Evolutionary conservation across 306 rosid genomes (phyloP).

Genomic region (Fragaria vesca): DNA sequence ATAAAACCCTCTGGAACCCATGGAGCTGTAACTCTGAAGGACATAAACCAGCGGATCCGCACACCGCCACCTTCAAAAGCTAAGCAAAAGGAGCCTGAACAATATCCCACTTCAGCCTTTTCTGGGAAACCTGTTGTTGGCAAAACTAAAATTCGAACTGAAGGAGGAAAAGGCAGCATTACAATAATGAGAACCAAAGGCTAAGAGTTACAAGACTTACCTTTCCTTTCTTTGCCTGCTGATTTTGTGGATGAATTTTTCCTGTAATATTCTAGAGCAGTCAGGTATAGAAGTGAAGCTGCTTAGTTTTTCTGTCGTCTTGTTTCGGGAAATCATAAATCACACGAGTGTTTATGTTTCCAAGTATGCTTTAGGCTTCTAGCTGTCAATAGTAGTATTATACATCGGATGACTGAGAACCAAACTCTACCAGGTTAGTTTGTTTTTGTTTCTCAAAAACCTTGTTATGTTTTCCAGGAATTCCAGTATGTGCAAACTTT

Average conservation of each 20-base stretch:
- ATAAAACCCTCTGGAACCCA: slow-evolving; percentile 77
- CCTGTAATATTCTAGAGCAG: slow-evolving; percentile 34
- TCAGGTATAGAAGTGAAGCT: slow-evolving; percentile 33
- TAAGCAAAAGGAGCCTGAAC: slow-evolving; percentile 51
- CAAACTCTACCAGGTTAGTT: slow-evolving; percentile 17
- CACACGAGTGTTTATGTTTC: slow-evolving; percentile 32
- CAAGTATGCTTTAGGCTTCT: slow-evolving; percentile 22
- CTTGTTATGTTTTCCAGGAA: slow-evolving; percentile 22
- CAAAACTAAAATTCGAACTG: slow-evolving; percentile 78
- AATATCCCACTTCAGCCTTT: slow-evolving; percentile 82
- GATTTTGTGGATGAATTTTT: slow-evolving; percentile 30
- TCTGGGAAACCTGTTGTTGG: slow-evolving; percentile 97
- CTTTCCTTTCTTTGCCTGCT: slow-evolving; percentile 17
- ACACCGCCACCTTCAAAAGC: slow-evolving; percentile 66
- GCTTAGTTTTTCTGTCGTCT: slow-evolving; percentile 14
- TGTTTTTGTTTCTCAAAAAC: slow-evolving; percentile 16
- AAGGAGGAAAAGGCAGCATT: slow-evolving; percentile 98
- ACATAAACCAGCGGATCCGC: slow-evolving; percentile 82
- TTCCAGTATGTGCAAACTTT: slow-evolving; percentile 8
- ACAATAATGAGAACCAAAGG: slow-evolving; percentile 97
- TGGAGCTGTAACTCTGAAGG: slow-evolving; percentile 90
- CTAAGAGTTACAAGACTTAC: slow-evolving; percentile 34
- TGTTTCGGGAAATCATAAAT: slow-evolving; percentile 30
- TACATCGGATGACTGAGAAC: slow-evolving; percentile 29
- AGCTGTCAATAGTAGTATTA: slow-evolving; percentile 29